Conservation (phyloP, 345 rosid species). For the Eucalyptus marginata region DNA sequence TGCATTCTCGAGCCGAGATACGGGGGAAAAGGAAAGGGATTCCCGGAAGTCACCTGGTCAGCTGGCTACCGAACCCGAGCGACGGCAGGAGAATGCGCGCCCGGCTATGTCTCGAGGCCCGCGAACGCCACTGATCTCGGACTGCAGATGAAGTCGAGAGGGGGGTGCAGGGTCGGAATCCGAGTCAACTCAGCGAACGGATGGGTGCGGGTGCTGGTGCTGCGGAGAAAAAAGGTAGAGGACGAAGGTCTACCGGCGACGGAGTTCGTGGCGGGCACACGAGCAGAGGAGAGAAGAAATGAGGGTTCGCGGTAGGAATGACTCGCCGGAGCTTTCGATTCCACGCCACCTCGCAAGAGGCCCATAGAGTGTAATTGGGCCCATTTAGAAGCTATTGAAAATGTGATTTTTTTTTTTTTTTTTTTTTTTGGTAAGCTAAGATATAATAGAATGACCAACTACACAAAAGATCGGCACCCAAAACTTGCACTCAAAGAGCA, state of each 20-base stretch:
- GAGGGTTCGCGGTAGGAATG: background rate
- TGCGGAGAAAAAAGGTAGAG: background rate
- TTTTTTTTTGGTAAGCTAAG: no score
- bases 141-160: background rate
- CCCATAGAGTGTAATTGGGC: no score
- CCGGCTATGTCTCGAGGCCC: background rate
- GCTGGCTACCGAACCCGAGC: background rate
- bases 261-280: background rate
- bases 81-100: background rate
- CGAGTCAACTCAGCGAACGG: background rate
- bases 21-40: background rate
- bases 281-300: background rate
- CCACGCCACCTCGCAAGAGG: background rate
- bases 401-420: no score
- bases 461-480: no score
- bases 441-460: no score
- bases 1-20: background rate
- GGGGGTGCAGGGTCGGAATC: background rate
- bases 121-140: background rate
- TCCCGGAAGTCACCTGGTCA: background rate
- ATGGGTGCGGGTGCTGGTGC: no score
- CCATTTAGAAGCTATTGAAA: no score
- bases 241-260: background rate
- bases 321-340: background rate
- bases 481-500: no score